Evolutionary conservation across 1,284 basidiomycete species (phyloP), one percentile per base, ranked within the genome.

Genomic region (Apiotrichum porosum): DNA sequence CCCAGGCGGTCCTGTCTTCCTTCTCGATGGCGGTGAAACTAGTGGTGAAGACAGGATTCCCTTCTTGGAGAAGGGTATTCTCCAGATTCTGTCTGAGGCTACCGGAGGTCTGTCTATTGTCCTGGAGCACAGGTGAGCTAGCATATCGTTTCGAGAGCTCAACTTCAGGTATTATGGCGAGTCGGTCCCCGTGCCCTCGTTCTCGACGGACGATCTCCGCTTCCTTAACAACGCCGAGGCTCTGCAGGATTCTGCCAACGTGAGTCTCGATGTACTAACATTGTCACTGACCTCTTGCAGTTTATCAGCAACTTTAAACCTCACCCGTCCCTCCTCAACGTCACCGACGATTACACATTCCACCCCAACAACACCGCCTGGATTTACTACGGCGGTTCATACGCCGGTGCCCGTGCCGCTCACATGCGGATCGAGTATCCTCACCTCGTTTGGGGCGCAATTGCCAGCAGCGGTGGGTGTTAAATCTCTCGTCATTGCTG

Each of bases 351-450:
- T 9, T 83, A 83, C 3, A 80, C 81, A 80, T 4, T 68, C 42
- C 47, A 77, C 26, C 65, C 66, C 9, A 55, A 54, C 17, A 56
- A 62, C 17, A 84, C 85, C 1, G 87, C 89, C 2, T 94, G 92
- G 86, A 89, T 97, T 56, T 94, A 94, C 71, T 95, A 95, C 62
- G 93, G 94, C 23, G 89, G 76, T 3, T 70, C 63, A 15, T 72
- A 97, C 64, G 91, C 93, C 6, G 94, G 94, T 42, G 93, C 90
- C 5, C 83, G 93, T 15, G 85, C 91, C 0, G 94, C 94, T 0
- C 90, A 97, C 63, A 91, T 97, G 85, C 83, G 82, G 42, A 75
- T 89, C 26, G 52, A 68, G 46, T 70, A 67, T 63, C 92, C 92
- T 0, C 81, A 94, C 22, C 77, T 93, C 12, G 87, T 93, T 4